A percentile compares a stretch with the other conserved stretches of the same genome.
Conservation (phyloP, 1,139 yeast genomes). For the Sugiyamaella novakii region DNA sequence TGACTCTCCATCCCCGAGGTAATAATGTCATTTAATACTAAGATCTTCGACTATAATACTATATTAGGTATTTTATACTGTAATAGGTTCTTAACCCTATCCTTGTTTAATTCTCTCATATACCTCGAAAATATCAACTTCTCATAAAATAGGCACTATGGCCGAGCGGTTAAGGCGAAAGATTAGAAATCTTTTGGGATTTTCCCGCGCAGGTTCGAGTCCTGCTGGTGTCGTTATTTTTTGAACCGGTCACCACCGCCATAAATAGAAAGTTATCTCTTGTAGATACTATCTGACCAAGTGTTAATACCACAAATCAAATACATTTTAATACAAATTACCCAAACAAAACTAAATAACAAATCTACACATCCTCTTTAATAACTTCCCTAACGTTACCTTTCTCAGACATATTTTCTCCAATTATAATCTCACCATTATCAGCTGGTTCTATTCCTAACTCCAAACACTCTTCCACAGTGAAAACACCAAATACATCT, state of each 20-base stretch:
- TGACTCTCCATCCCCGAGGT: too few species aligned
- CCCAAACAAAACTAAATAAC: neutral
- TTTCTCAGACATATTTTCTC: neutral
- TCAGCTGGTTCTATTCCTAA: constrained; percentile 2
- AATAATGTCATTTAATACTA: too few species aligned
- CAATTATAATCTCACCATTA: neutral
- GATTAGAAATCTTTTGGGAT: constrained; percentile 84
- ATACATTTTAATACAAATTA: neutral
- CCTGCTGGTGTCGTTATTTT: constrained; percentile 57
- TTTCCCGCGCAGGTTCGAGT: constrained; percentile 91
- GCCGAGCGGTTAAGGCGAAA: constrained; percentile 83
- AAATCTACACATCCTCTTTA: neutral
- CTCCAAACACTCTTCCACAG: constrained; percentile 7
- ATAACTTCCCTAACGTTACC: neutral
- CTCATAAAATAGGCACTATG: constrained; percentile 52
- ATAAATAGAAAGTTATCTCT: neutral
- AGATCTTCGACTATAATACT: too few species aligned
- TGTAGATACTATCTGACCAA: neutral
- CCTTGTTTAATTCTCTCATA: neutral
- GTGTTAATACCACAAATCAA: neutral
- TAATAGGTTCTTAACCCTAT: too few species aligned
- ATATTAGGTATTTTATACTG: too few species aligned
- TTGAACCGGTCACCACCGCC: neutral
- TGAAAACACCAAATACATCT: constrained; percentile 22
- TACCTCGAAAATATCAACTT: neutral